Evolutionary conservation across 345 rosid species (phyloP).

Genomic region (Alliaria petiolata): DNA sequence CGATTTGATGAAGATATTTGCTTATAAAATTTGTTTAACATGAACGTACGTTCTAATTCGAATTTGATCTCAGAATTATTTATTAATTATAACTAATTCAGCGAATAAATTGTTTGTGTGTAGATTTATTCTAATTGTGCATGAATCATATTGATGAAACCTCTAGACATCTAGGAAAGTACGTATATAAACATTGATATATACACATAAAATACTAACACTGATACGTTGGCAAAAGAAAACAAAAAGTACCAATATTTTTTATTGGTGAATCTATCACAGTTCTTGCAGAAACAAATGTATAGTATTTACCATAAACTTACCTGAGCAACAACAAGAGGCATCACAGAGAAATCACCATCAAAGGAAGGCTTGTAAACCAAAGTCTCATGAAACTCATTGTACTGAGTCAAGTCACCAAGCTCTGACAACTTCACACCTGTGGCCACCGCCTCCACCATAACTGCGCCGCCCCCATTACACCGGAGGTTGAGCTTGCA

Average conservation of each 20-base stretch:
- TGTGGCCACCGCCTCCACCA: conserved; percentile 49
- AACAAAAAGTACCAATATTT: background rate
- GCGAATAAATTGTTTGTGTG: background rate
- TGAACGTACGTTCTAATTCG: background rate
- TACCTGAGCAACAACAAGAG: conserved; percentile 67
- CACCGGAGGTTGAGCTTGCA: conserved; percentile 54
- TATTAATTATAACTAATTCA: background rate
- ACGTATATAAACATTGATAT: background rate
- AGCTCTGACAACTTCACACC: conserved; percentile 45
- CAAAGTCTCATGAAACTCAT: conserved; percentile 47
- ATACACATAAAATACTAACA: background rate
- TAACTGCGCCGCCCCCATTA: conserved; percentile 49
- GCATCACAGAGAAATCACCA: conserved; percentile 47
- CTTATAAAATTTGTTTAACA: background rate
- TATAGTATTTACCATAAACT: background rate
- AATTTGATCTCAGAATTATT: background rate
- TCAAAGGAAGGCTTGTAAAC: conserved; percentile 44
- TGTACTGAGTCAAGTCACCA: conserved; percentile 54
- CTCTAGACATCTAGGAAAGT: background rate
- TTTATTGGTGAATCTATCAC: background rate
- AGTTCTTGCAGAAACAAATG: background rate
- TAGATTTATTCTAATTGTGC: background rate
- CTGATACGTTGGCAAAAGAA: background rate
- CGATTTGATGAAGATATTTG: background rate
- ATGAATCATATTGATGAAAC: conserved; percentile 1